Evolutionary conservation across 176 grass and related monocot genomes (phyloP).

Genomic region (Zea mays): Zm-B73-REFERENCE-NAM-5.0 NC_050105.1:145110001-145110500

Average conservation of each 20-base stretch:
- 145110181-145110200: constrained; percentile 74
- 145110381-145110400: constrained; percentile 96
- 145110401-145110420: constrained; percentile 75
- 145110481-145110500: constrained; percentile 51
- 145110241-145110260: constrained; percentile 6
- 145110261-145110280: constrained; percentile 11
- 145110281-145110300: constrained; percentile 62
- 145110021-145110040: constrained; percentile 70
- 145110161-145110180: constrained; percentile 84
- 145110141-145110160: constrained; percentile 84
- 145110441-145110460: not conserved
- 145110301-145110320: constrained; percentile 97
- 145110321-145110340: constrained; percentile 90
- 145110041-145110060: constrained; percentile 4
- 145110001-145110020: constrained; percentile 62
- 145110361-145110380: constrained; percentile 89
- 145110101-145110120: constrained; percentile 9
- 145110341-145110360: constrained; percentile 89
- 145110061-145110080: not conserved
- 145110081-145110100: not conserved
- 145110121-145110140: constrained; percentile 89
- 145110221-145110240: constrained; percentile 31
- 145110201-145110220: constrained; percentile 82
- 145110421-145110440: constrained; percentile 1
- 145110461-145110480: not conserved